phyloP scores from a whole-genome alignment of 2,329 filamentous ascomycete species.

The Neofusicoccum laricinum region DNA sequence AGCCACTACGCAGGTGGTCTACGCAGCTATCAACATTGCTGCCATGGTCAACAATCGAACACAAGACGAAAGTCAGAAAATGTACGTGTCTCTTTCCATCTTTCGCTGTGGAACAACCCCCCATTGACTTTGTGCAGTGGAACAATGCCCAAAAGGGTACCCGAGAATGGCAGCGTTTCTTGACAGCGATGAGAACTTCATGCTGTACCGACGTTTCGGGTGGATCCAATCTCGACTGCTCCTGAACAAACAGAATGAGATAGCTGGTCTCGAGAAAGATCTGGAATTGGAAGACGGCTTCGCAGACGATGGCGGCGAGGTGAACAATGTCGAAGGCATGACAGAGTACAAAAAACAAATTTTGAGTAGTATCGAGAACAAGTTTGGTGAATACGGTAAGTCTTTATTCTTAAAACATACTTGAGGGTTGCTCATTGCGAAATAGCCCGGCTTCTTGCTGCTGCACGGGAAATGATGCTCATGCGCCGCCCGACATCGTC shows the following conservation, averaged over 20 bases:
- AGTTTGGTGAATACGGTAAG: background rate
- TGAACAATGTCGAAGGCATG: background rate
- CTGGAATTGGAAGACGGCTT: background rate
- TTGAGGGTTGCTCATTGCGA: background rate
- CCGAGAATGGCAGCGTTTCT: conserved; percentile 39
- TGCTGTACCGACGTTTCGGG: conserved; percentile 43
- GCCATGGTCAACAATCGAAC: background rate
- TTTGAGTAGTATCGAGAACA: background rate
- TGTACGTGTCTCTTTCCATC: too few relatives aligned
- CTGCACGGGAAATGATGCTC: background rate
- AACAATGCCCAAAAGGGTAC: conserved; percentile 30
- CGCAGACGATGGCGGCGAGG: background rate
- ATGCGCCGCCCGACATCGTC: background rate
- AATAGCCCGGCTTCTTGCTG: background rate
- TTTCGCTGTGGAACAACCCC: background rate
- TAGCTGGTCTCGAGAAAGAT: conserved; percentile 23
- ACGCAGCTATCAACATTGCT: background rate
- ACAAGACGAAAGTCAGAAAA: background rate
- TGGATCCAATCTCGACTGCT: conserved; percentile 39
- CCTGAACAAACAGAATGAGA: conserved; percentile 28
- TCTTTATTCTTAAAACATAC: too few relatives aligned
- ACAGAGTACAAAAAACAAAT: background rate
- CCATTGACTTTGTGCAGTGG: conserved; percentile 17
- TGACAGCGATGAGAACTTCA: conserved; percentile 42
- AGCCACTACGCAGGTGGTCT: background rate